Percentiles rank a stretch among this genome's conserved stretches.
Evolutionary conservation across 495 filamentous ascomycete species (phyloP).

Genomic region (Penicillium waksmanii): DNA sequence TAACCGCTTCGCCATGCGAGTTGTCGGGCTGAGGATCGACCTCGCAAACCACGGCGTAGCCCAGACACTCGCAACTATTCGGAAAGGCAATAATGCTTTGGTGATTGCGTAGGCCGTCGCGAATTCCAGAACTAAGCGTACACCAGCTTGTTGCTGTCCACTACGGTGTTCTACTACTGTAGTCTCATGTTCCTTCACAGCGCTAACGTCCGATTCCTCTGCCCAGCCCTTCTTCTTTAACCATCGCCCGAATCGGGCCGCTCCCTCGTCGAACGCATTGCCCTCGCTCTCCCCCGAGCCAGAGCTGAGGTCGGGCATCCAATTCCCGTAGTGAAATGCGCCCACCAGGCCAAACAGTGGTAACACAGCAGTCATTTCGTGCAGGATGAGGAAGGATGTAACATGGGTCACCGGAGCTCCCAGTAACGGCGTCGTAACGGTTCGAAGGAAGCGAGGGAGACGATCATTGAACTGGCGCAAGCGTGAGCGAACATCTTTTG

Average conservation of each 20-base stretch:
- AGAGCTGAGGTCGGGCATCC: conserved; percentile 60
- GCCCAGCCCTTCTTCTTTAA: conserved; percentile 66
- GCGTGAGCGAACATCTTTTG: conserved; percentile 46
- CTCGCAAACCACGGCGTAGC: conserved; percentile 94
- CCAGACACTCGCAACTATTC: conserved; percentile 79
- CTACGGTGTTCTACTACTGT: not conserved
- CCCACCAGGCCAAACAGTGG: conserved; percentile 76
- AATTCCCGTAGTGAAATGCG: conserved; percentile 74
- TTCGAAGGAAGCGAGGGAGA: conserved; percentile 62
- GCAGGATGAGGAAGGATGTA: conserved; percentile 83
- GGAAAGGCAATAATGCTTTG: conserved; percentile 77
- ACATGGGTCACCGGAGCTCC: conserved; percentile 81
- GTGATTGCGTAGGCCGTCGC: conserved; percentile 88
- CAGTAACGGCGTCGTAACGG: conserved; percentile 68
- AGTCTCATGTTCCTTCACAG: conserved; percentile 31
- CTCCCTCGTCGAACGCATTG: conserved; percentile 53
- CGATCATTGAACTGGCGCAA: conserved; percentile 62
- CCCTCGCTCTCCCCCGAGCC: conserved; percentile 50
- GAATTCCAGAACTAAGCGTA: conserved; percentile 65
- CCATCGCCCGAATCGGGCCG: conserved; percentile 60
- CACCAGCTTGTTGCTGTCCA: conserved; percentile 35
- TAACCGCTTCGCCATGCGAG: conserved; percentile 37
- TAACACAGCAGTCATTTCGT: conserved; percentile 86
- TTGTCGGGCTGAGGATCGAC: conserved; percentile 56
- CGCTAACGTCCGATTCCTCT: conserved; percentile 45